A percentile compares a stretch with the other conserved stretches of the same genome.
Conservation (phyloP, 176 grass and related monocot genomes). For the Bothriochloa decipiens region DNA sequence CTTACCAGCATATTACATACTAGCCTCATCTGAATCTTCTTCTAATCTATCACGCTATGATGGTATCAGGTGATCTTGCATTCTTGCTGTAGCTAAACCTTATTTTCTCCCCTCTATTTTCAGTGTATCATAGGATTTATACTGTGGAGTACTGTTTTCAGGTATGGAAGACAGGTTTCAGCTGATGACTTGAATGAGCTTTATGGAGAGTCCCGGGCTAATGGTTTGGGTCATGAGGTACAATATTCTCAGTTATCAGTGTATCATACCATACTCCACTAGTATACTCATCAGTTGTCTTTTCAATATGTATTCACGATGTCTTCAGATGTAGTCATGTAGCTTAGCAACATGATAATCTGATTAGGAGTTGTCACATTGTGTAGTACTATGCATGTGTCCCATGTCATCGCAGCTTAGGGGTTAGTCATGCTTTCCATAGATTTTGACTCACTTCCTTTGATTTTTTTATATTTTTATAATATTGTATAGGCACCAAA, state of each 20-base stretch:
- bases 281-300: neutral
- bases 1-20: constrained; percentile 91
- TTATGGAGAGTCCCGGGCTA: constrained; percentile 79
- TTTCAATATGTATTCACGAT: neutral
- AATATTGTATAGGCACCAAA: constrained; percentile 11
- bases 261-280: no score
- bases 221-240: constrained; percentile 90
- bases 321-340: neutral
- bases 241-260: neutral
- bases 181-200: constrained; percentile 75
- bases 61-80: constrained; percentile 78
- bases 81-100: constrained; percentile 19
- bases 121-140: neutral
- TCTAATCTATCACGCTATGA: constrained; percentile 98
- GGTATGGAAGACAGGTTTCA: constrained; percentile 71
- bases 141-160: constrained; percentile 45
- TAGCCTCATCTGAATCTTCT: constrained; percentile 93
- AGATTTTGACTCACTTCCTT: neutral
- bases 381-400: neutral
- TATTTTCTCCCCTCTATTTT: constrained; percentile 1
- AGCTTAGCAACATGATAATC: constrained; percentile 4
- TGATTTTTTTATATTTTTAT: neutral
- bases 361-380: neutral
- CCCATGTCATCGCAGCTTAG: constrained; percentile 3
- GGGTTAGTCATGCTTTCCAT: neutral